These are phyloP conservation scores for Gnomoniopsis smithogilvyi DNA, from an alignment of 2,329 filamentous ascomycete genomes.

Conservation along the genomic window DNA sequence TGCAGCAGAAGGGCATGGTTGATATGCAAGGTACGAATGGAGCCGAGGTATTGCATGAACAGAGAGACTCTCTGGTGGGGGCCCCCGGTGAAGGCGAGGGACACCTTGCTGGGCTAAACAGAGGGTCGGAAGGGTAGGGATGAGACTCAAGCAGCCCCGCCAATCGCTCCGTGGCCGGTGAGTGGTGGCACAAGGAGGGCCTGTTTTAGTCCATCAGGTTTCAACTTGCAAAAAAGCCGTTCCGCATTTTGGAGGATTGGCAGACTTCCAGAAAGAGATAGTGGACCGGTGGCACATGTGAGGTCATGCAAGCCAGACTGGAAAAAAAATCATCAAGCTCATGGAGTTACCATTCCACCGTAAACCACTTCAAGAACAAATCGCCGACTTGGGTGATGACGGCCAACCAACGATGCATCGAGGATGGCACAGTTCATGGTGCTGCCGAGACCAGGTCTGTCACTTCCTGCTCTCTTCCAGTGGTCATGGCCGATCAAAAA, in stretches of 20 bases:
- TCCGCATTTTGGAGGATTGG: conserved; percentile 7
- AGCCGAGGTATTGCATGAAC: conserved; percentile 4
- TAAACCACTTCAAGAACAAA: neutral
- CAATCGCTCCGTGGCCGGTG: conserved; percentile 8
- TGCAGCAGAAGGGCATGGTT: conserved; percentile 7
- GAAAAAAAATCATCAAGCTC: neutral
- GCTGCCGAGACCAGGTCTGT: no score
- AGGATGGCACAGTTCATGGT: no score
- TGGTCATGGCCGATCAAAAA: no score
- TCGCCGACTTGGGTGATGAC: neutral
- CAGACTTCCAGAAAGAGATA: conserved; percentile 17
- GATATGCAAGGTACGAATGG: conserved; percentile 11
- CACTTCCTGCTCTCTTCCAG: neutral
- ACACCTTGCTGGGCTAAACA: neutral
- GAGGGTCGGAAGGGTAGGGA: conserved; percentile 7
- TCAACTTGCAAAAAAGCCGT: no score
- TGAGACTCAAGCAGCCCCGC: neutral
- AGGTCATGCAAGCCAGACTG: conserved; percentile 12
- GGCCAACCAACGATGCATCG: no score
- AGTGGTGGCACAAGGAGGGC: neutral
- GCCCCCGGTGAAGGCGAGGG: conserved; percentile 17
- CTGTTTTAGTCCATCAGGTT: neutral
- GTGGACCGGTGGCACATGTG: conserved; percentile 15
- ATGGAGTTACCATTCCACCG: neutral
- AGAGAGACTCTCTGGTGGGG: conserved; percentile 4